Percentiles rank a stretch among this genome's conserved stretches.
These are phyloP conservation scores for Trichoderma asperelloides DNA, from an alignment of 495 filamentous ascomycete species.

Conservation along the genomic window DNA sequence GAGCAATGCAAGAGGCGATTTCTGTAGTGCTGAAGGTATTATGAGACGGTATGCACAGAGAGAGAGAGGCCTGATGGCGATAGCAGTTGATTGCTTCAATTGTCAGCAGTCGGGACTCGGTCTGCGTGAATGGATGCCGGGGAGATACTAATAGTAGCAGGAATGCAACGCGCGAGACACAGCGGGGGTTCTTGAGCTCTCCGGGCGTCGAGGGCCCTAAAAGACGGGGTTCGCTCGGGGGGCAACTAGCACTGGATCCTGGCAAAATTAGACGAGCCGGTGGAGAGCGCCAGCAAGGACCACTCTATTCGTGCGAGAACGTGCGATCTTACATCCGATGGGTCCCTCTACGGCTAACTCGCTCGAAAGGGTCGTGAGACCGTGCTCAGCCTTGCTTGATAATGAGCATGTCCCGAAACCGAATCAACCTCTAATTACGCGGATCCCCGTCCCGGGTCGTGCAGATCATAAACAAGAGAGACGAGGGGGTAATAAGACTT, in stretches of 20 bases:
- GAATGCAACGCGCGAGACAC: not conserved
- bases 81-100: not conserved
- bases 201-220: not conserved
- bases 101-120: not conserved
- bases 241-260: not conserved
- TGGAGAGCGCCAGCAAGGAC: not conserved
- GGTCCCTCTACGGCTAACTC: not conserved
- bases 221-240: not conserved
- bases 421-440: not conserved
- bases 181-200: not conserved
- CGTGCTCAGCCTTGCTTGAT: not conserved
- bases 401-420: not conserved
- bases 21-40: not conserved
- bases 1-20: not conserved
- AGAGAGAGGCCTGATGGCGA: not conserved
- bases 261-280: not conserved
- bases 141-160: no score
- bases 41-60: not conserved
- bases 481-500: not conserved
- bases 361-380: not conserved
- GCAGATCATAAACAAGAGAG: not conserved
- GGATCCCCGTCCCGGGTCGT: not conserved
- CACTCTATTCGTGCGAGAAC: not conserved
- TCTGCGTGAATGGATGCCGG: not conserved
- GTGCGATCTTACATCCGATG: not conserved